Conservation (phyloP, 2,329 filamentous ascomycete species). For the Neoascochyta sp. region DNA sequence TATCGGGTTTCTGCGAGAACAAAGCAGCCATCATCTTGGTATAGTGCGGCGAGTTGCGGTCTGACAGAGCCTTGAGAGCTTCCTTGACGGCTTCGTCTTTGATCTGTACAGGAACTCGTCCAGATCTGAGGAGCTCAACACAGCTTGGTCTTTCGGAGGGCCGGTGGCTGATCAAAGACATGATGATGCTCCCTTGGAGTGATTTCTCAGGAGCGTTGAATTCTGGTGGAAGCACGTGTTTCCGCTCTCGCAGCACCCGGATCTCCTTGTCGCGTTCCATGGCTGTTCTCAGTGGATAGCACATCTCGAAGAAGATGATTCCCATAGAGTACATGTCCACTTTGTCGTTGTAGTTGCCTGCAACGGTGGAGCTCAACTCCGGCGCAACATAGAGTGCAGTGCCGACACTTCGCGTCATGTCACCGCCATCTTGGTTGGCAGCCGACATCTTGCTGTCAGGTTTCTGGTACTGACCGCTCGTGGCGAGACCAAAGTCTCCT, state of each 20-base stretch:
- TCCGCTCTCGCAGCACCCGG: slow-evolving; percentile 62
- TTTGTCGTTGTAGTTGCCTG: slow-evolving; percentile 81
- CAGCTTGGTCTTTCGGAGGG: slow-evolving; percentile 80
- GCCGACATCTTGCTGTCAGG: slow-evolving; percentile 49
- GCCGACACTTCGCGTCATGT: slow-evolving; percentile 67
- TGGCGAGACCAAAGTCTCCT: slow-evolving; percentile 93
- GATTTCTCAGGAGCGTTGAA: slow-evolving; percentile 68
- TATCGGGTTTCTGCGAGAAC: slow-evolving; percentile 68
- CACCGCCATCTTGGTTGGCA: slow-evolving; percentile 43
- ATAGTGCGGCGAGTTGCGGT: slow-evolving; percentile 83
- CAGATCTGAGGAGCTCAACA: slow-evolving; percentile 75
- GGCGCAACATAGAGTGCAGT: slow-evolving; percentile 93
- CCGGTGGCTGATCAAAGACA: slow-evolving; percentile 74
- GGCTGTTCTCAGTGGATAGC: slow-evolving; percentile 57
- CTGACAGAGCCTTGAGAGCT: slow-evolving; percentile 74
- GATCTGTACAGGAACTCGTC: slow-evolving; percentile 83
- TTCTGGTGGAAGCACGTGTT: slow-evolving; percentile 66
- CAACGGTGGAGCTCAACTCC: slow-evolving; percentile 73
- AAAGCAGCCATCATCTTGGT: slow-evolving; percentile 83
- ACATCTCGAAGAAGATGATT: slow-evolving; percentile 99
- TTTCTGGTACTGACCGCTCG: slow-evolving; percentile 71
- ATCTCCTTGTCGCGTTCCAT: slow-evolving; percentile 66
- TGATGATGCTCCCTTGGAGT: slow-evolving; percentile 71
- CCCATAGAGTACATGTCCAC: slow-evolving; percentile 99
- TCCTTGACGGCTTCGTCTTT: slow-evolving; percentile 88